Base-by-base conservation (phyloP, 345 rosid genomes). In the Hypericum androsaemum region DNA sequence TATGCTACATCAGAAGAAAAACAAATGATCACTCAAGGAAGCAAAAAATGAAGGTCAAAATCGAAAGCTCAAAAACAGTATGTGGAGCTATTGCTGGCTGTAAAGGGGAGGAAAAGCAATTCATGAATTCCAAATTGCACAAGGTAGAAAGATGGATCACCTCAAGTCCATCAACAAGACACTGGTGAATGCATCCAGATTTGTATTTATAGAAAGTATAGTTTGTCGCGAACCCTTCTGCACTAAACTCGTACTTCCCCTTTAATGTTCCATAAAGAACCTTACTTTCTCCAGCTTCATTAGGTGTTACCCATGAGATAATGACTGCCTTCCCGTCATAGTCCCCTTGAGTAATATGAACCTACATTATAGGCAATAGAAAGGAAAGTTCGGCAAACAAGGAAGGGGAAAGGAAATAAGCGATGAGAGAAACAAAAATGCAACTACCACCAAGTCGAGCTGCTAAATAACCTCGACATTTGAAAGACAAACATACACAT, bases 121-220 rank as follows among this genome's bases (percentile, higher is more conserved):
- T 22, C 32, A 22, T 1, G 32, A 22, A 22, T 1, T 22, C 32
- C 32, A 22, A 22, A 22, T 22, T 22, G 32, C 32, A 1, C 4
- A 22, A 22, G 1, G 32, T 22, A 22, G 32, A 4, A 62, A 43
- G 41, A 43, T 7, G 32, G n/a, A 5, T 43, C 60, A 70, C 78
- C 81, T 70, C 67, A 28, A 73, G 65, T 38, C 55, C 52, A 45
- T 50, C 49, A 32, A 73, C 63, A 22, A 70, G 71, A 56, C 78
- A 73, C 45, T 77, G 81, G 52, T 73, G 81, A 55, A 77, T 67
- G 59, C 55, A 70, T 28, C 78, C 81, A 13, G 81, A 77, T n/a
- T 68, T 64, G 46, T 73, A 73, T 12, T 73, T 62, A 47, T 62
- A 70, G 55, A 61, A 77, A 7, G 60, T 59, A 32, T 70, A 77